Evolutionary conservation across 345 rosid genomes (phyloP).

Genomic region (Salix caprea): DNA sequence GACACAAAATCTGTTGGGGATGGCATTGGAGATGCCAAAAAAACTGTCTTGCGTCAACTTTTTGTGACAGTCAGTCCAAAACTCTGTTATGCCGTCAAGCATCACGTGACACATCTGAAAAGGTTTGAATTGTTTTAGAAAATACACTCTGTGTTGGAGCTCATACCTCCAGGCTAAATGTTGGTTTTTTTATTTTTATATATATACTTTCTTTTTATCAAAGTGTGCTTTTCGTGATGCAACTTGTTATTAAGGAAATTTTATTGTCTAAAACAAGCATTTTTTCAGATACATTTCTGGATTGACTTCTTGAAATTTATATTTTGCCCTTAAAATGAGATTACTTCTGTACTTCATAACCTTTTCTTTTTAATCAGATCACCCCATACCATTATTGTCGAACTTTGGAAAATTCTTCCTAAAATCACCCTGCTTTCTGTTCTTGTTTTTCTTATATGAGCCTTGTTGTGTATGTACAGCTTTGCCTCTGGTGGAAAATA

Average conservation of each 20-base stretch:
- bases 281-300: neutral
- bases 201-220: neutral
- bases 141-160: neutral
- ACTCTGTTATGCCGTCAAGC: slow-evolving; percentile 44
- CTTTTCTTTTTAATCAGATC: neutral
- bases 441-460: neutral
- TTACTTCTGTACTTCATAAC: neutral
- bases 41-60: slow-evolving; percentile 33
- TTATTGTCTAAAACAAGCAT: neutral
- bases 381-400: neutral
- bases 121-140: slow-evolving; percentile 21
- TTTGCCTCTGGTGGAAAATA: slow-evolving; percentile 27
- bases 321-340: neutral
- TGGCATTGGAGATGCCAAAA: slow-evolving; percentile 8
- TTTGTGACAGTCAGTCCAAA: slow-evolving; percentile 54
- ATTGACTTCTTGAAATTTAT: neutral
- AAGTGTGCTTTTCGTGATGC: neutral
- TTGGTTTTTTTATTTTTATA: neutral
- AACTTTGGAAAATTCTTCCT: neutral
- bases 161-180: neutral
- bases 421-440: neutral
- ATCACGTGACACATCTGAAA: slow-evolving; percentile 39
- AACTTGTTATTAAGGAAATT: neutral
- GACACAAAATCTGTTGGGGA: neutral
- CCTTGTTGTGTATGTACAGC: slow-evolving; percentile 22